Base-by-base conservation (phyloP, 2,329 filamentous ascomycete genomes). In the Pyrenochaeta sp. region DNA sequence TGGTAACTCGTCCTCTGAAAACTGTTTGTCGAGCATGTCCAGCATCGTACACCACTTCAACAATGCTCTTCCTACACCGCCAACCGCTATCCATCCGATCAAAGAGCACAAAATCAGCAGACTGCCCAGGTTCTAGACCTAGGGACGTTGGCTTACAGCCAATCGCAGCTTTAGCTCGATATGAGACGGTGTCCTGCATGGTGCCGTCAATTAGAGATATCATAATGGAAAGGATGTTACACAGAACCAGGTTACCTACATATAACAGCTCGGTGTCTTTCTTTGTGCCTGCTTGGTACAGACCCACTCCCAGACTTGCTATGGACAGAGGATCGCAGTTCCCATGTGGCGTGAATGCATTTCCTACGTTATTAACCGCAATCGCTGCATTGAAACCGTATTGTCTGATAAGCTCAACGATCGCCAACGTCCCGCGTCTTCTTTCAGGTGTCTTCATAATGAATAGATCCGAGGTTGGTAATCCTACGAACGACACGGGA, bases 261-360 rank as follows among this genome's bases (percentile, higher is more conserved):
- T 80, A 89, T 41, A 91, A 72, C 3, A 87, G 54, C 55, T 83
- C 79, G 0, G 86, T 83, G 66, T 89, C 86, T 14, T 74, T 67
- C 53, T 80, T 81, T 1, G 85, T 88, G 0, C 87, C 88, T 1
- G 85, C 83, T 56, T 90, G 87, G 65, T 91, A 91, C 3, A 91
- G 67, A 0, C 86, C 87, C 0, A 90, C 85, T 1, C 85, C 85
- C 46, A 87, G n/a, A 54, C 10, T n/a, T 31, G 12, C 39, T 32
- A 23, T 49, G 51, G 12, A 12, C 31, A 91, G 68, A 1, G 88
- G 88, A 74, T 91, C 89, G 33, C 83, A 86, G 15, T 79, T 85
- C 0, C 88, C 89, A 65, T 87, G 85, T 0, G 89, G 89, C 6
- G 89, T 91, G 63, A 91, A 91, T 0, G 88, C 87, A 67, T 91